Evolutionary conservation across 495 filamentous ascomycete genomes (phyloP), one percentile per base, ranked within the genome.

Genomic region (Aspergillus bertholletiae): DNA sequence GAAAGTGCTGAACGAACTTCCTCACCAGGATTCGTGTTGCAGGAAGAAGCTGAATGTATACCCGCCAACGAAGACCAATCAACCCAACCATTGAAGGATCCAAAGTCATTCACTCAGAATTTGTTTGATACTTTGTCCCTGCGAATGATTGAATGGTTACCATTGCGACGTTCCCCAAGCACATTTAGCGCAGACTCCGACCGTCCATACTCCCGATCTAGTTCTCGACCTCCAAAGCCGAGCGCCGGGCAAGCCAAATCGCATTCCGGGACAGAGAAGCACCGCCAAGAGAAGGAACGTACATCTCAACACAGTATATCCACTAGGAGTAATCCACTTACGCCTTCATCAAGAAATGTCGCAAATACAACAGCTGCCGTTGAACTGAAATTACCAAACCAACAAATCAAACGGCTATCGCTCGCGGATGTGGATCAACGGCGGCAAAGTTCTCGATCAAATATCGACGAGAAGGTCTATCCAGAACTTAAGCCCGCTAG

Each of bases 91-190:
- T 77, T 80, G 59, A 91, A 87, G 60, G 90, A 95, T 62, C 87
- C 89, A 18, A 87, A 88, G 55, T 93, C 89, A 1, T 92, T 95
- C 58, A 87, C 88, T 8, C 90, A 91, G 43, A 88, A 88, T 54
- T 73, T 94, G 3, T 92, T 93, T 61, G 86, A 87, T 56, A 90
- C 90, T 3, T 75, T 85, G 39, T 80, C 89, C 5, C 77, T 91
- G 57, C 85, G 85, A 51, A 88, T 93, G 84, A 72, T 93, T 24
- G 88, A 92, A 66, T 92, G 87, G 87, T 73, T 89, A 34, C 83
- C 85, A 13, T 80, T 86, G 9, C 62, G 72, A 59, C 65, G 74
- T 46, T 52, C 70, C 20, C 58, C 59, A 2, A 70, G 58, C 17
- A 45, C 59, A 4, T 58, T 63, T 47, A 63, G 60, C 26, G 7